Evolutionary conservation across 2,329 filamentous ascomycete genomes (phyloP), one percentile per base, ranked within the genome.

Genomic region (Fusarium zealandicum): DNA sequence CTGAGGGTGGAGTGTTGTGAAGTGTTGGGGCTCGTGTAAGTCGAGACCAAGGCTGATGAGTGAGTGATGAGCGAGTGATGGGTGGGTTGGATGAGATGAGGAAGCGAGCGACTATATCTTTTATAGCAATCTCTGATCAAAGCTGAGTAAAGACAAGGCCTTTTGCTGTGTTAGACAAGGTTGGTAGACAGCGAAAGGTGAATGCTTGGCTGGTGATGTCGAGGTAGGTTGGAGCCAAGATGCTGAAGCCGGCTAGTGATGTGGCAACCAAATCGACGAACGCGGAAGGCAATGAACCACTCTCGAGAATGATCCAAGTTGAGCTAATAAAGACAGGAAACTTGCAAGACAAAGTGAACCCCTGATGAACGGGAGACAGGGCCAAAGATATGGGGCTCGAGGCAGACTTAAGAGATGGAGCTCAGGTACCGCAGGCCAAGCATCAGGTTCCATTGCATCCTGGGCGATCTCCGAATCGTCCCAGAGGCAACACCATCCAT

Each of bases 251-350:
- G 39, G 61, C 61, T 64, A 59, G 47, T 32, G 40, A 36, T 36
- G 48, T 47, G 52, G 51, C 44, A 56, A 40, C 42, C 14, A 49
- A 36, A 31, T 28, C 27, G 54, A 59, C 40, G 46, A 44, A 59
- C 51, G 33, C 48, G 57, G 53, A 48, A 28, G 40, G 46, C 42
- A 42, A 46, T 32, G 47, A 38, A 38, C 49, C 57, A 51, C 58
- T 45, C 40, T 40, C 20, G 49, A 60, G 61, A 66, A 62, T 60
- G 61, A n/a, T n/a, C n/a, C n/a, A n/a, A n/a, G n/a, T n/a, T n/a
- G n/a, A n/a, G n/a, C n/a, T n/a, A n/a, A n/a, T n/a, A n/a, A n/a
- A n/a, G n/a, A n/a, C 5, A 25, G 22, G 22, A 25, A 25, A 25
- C 22, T 25, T 6, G 5, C 22, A 25, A 25, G 22, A 9, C 6